Base-by-base conservation (phyloP, 225 moss, liverwort and hornwort genomes). In the Ulota crispa region DNA sequence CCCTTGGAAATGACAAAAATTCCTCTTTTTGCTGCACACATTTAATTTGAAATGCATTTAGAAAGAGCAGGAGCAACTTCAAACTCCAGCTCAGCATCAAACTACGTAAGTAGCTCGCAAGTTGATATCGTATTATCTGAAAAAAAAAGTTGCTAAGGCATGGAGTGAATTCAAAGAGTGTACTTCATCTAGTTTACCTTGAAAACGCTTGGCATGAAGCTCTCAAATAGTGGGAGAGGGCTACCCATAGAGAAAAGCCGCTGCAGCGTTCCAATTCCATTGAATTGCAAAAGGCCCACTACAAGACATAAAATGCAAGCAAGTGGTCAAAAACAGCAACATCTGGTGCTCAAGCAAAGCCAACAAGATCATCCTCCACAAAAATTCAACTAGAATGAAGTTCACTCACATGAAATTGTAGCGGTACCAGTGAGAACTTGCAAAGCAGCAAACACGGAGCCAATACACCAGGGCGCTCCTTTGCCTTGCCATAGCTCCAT, bases 401-500 rank as follows among this genome's bases (percentile, higher is more conserved):
- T 39, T 30, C 16, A 12, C 86, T 83, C 74, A 91, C 89, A 85
- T 79, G 89, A 81, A 83, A 60, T 39, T 55, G 87, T 80, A 39
- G 85, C 83, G n/a, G 85, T 78, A 37, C 84, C 85, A 1, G 85
- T 85, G 57, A 91, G 69, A 73, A 91, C 66, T 64, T 91, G 89
- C 2, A 85, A 89, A 50, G 91, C 85, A 39, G 91, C 76, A 76
- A 83, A 91, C 68, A 91, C 85, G 26, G 89, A 87, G 72, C 91
- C 91, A 45, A 89, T 64, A 39, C 91, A 89, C 89, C 87, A 91
- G 69, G 89, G 85, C 75, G 85, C 85, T 61, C 91, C 85, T 67
- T 83, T 86, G 18, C 87, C 85, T 23, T 85, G 85, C 88, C 91
- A 90, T 47, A 82, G 86, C 90, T 90, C 90, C 90, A 90, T 86